Conservation (phyloP, 2,329 filamentous ascomycete genomes). For the Diaporthe destruens region DNA sequence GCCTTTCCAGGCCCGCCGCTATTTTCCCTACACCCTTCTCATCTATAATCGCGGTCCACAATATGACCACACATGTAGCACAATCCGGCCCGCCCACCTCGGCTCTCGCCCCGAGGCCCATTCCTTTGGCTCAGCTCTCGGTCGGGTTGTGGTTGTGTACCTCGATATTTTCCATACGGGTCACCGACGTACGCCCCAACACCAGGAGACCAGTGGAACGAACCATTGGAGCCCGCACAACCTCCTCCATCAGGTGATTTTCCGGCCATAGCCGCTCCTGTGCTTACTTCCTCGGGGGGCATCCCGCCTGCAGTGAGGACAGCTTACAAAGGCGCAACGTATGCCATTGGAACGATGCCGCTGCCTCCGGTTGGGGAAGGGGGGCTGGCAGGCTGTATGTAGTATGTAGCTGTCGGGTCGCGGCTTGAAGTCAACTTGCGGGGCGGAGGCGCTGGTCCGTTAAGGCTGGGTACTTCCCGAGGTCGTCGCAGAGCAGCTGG, state of each 20-base stretch:
- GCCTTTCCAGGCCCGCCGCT: background rate
- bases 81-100: background rate
- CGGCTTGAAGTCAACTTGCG: conserved; percentile 8
- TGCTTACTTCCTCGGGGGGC: background rate
- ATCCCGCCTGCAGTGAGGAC: background rate
- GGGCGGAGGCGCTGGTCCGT: background rate
- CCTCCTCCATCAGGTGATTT: background rate
- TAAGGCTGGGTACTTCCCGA: background rate
- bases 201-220: conserved; percentile 14
- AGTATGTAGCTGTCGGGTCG: conserved; percentile 10
- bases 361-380: background rate
- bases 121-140: background rate
- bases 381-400: conserved; percentile 7
- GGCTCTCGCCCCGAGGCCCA: conserved; percentile 4
- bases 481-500: conserved; percentile 10
- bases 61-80: conserved; percentile 3
- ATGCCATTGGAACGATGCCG: background rate
- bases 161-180: conserved; percentile 17
- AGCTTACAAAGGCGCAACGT: background rate
- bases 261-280: background rate
- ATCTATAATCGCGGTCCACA: conserved; percentile 5
- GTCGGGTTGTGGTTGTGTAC: conserved; percentile 15
- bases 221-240: conserved; percentile 16
- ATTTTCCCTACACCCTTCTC: background rate
- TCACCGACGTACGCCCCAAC: background rate